Percentiles rank a stretch among this genome's conserved stretches.
These are phyloP conservation scores for Coniochaeta hoffmannii DNA, from an alignment of 2,329 filamentous ascomycete species.

Conservation along the genomic window DNA sequence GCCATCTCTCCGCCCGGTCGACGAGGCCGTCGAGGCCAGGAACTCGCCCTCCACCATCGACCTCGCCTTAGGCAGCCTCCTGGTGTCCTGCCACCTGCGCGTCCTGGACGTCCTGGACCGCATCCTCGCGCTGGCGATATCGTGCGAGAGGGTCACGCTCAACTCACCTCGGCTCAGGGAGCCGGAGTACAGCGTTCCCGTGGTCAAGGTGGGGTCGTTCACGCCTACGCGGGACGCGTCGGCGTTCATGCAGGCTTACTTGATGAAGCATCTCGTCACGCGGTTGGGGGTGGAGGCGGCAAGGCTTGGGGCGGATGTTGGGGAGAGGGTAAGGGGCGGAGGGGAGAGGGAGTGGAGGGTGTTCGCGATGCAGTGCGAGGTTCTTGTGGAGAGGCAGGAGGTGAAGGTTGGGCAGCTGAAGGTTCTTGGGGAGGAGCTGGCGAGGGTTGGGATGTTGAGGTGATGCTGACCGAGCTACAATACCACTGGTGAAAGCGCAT, in stretches of 20 bases:
- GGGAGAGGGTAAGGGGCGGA: not conserved
- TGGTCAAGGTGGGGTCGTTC: conserved; percentile 32
- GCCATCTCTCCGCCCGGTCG: conserved; percentile 9
- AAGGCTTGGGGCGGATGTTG: not conserved
- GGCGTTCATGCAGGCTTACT: conserved; percentile 23
- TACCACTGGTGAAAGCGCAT: not conserved
- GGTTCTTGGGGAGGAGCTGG: not conserved
- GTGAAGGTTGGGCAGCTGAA: conserved; percentile 12
- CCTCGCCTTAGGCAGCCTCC: conserved; percentile 25
- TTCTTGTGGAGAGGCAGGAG: conserved; percentile 14
- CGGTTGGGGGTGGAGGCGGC: conserved; percentile 8
- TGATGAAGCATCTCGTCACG: conserved; percentile 23
- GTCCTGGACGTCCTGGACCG: conserved; percentile 28
- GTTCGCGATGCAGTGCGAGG: conserved; percentile 19
- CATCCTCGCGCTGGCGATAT: conserved; percentile 20
- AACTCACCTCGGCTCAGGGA: conserved; percentile 19
- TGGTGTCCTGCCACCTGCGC: conserved; percentile 29
- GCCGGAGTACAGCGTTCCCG: conserved; percentile 27
- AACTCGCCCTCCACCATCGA: conserved; percentile 18
- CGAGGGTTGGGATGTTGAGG: not conserved
- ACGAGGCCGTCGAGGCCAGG: conserved; percentile 4
- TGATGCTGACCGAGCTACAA: too few relatives aligned
- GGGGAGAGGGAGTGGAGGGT: conserved; percentile 12
- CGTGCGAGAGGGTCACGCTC: conserved; percentile 23
- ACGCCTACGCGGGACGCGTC: conserved; percentile 24